Evolutionary conservation across 2,329 filamentous ascomycete species (phyloP).

Genomic region (Diplodia corticola): DNA sequence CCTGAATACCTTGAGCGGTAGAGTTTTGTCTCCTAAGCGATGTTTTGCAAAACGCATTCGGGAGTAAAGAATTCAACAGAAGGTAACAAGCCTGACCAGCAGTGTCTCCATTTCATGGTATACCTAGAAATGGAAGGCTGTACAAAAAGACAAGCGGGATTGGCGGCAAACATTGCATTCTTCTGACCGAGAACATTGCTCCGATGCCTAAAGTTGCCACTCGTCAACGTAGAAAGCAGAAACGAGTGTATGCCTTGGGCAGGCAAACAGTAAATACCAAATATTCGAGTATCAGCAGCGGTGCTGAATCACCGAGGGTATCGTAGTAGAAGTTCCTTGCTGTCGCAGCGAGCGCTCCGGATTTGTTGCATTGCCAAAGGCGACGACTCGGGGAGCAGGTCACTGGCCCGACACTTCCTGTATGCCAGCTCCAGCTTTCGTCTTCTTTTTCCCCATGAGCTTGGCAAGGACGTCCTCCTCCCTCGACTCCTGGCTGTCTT

Average conservation of each 20-base stretch:
- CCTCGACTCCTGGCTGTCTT: background rate
- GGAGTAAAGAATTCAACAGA: too few species aligned
- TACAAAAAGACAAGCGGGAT: too few species aligned
- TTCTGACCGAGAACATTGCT: too few species aligned
- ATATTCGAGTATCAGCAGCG: background rate
- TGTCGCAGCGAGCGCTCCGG: background rate
- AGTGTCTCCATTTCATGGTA: too few species aligned
- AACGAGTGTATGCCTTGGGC: too few species aligned
- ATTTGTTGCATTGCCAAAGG: background rate
- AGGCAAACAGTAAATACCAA: background rate
- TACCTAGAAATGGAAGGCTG: too few species aligned
- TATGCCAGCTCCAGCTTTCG: conserved; percentile 29
- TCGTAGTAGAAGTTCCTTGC: background rate
- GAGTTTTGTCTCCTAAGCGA: too few species aligned
- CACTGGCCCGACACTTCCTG: conserved; percentile 34
- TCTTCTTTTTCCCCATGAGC: conserved; percentile 38
- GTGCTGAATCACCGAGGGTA: background rate
- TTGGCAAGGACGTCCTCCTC: conserved; percentile 40
- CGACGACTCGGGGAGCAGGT: background rate
- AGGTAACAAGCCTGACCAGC: too few species aligned
- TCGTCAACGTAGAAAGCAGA: background rate
- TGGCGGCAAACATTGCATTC: too few species aligned
- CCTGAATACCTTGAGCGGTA: too few species aligned
- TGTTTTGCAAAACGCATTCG: too few species aligned
- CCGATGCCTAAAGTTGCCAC: background rate